These are phyloP conservation scores for Davidsoniella virescens DNA, from an alignment of 2,329 filamentous ascomycete species.

Conservation along the genomic window DNA sequence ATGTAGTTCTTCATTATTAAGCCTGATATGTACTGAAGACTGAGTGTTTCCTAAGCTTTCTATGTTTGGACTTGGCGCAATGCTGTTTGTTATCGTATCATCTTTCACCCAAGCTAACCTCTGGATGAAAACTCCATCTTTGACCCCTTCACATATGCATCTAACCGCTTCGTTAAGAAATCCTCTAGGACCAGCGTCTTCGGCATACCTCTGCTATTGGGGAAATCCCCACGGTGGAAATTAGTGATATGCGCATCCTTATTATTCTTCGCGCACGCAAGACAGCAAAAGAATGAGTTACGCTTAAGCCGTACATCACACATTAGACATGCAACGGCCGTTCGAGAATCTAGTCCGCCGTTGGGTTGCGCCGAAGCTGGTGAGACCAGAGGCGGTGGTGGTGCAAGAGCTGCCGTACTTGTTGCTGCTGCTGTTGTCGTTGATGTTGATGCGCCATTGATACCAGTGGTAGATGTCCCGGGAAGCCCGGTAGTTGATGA, in stretches of 20 bases:
- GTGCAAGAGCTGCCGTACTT: not conserved
- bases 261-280: slow-evolving; percentile 12
- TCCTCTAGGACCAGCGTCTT: slow-evolving; percentile 11
- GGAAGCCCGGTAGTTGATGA: not conserved
- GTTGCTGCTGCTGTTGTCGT: not conserved
- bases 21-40: too few relatives aligned
- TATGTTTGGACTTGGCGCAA: too few relatives aligned
- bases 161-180: slow-evolving; percentile 10
- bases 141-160: slow-evolving; percentile 8
- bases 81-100: too few relatives aligned
- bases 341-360: slow-evolving; percentile 5
- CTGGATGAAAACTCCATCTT: slow-evolving; percentile 9
- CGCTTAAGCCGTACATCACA: slow-evolving; percentile 12
- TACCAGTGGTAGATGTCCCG: not conserved
- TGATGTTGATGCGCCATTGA: not conserved
- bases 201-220: slow-evolving; percentile 10
- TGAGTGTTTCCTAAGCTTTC: too few relatives aligned
- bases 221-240: slow-evolving; percentile 11
- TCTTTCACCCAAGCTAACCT: too few relatives aligned
- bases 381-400: not conserved
- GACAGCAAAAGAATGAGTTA: slow-evolving; percentile 12
- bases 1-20: too few relatives aligned
- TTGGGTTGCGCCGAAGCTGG: not conserved
- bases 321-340: slow-evolving; percentile 12
- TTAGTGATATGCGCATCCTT: slow-evolving; percentile 12